A percentile compares a stretch with the other conserved stretches of the same genome.
Evolutionary conservation across 2,329 filamentous ascomycete genomes (phyloP).

Genomic region (Lecanicillium sp.): DNA sequence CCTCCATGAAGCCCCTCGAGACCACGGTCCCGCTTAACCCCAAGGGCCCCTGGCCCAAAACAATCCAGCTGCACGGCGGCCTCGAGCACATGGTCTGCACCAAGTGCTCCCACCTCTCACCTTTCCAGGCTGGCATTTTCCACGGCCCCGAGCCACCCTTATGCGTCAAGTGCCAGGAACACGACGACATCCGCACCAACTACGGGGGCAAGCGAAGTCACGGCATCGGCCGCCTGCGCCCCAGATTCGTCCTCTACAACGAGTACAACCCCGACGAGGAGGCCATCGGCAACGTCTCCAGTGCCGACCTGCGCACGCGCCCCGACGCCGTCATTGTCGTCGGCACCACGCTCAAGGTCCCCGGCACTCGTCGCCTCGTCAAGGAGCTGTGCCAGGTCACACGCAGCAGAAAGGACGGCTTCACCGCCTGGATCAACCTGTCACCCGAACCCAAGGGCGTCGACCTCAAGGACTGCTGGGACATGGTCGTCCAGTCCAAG

Average conservation of each 20-base stretch:
- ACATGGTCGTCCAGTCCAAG: constrained; percentile 78
- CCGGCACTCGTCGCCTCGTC: constrained; percentile 82
- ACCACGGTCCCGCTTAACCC: constrained; percentile 74
- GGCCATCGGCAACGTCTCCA: constrained; percentile 86
- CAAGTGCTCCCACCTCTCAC: constrained; percentile 73
- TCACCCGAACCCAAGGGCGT: constrained; percentile 75
- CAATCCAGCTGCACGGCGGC: constrained; percentile 89
- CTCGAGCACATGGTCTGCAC: constrained; percentile 95
- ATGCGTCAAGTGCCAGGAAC: constrained; percentile 67
- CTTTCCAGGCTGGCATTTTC: constrained; percentile 75
- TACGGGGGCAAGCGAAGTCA: constrained; percentile 84
- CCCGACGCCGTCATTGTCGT: constrained; percentile 93
- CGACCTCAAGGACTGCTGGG: constrained; percentile 90
- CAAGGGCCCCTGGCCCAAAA: constrained; percentile 88
- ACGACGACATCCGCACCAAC: constrained; percentile 69
- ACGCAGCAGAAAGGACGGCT: constrained; percentile 72
- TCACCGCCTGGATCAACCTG: constrained; percentile 92
- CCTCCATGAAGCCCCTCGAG: constrained; percentile 68
- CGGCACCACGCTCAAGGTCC: constrained; percentile 91
- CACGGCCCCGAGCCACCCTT: constrained; percentile 76
- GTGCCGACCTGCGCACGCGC: constrained; percentile 74
- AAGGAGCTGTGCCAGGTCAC: constrained; percentile 86
- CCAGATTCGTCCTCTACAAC: constrained; percentile 94
- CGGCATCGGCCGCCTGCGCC: constrained; percentile 82
- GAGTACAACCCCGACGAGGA: constrained; percentile 96